Percentiles rank a stretch among this genome's conserved stretches.
phyloP scores from a whole-genome alignment of 169 alveolate species.

The Babesia sp. region DNA sequence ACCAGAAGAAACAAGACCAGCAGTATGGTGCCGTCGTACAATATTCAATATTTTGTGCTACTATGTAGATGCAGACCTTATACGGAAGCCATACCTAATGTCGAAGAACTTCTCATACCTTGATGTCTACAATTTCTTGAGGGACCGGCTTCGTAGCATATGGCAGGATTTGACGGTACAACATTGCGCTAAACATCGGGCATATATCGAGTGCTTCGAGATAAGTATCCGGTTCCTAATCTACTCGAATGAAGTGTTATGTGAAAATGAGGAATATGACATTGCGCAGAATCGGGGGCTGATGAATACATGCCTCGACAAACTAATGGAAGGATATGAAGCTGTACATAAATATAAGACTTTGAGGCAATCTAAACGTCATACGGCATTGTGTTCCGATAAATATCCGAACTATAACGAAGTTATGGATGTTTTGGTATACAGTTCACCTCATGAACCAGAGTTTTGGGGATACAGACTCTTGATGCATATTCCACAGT shows the following conservation, averaged over 20 bases:
- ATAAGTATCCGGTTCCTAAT: conserved; percentile 78
- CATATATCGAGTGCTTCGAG: conserved; percentile 80
- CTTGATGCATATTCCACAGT: conserved; percentile 68
- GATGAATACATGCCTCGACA: conserved; percentile 79
- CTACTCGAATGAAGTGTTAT: conserved; percentile 73
- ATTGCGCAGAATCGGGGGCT: conserved; percentile 76
- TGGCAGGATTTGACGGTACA: conserved; percentile 87
- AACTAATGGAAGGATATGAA: conserved; percentile 81
- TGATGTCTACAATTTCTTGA: conserved; percentile 80
- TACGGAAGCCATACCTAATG: conserved; percentile 58
- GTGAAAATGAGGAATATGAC: conserved; percentile 74
- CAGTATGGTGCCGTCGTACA: conserved; percentile 83
- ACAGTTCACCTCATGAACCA: conserved; percentile 79
- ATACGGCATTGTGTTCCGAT: neutral
- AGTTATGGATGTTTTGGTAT: conserved; percentile 68
- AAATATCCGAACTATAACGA: neutral
- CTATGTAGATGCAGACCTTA: conserved; percentile 78
- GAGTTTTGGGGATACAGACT: conserved; percentile 85
- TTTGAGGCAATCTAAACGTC: neutral
- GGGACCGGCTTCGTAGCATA: conserved; percentile 82
- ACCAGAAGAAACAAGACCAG: conserved; percentile 78
- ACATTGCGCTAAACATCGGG: conserved; percentile 81
- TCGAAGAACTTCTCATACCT: conserved; percentile 69
- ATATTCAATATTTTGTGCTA: conserved; percentile 73
- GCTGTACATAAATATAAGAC: conserved; percentile 68